These are phyloP conservation scores for Passiflora organensis DNA, from an alignment of 345 rosid species.

Conservation along the genomic window DNA sequence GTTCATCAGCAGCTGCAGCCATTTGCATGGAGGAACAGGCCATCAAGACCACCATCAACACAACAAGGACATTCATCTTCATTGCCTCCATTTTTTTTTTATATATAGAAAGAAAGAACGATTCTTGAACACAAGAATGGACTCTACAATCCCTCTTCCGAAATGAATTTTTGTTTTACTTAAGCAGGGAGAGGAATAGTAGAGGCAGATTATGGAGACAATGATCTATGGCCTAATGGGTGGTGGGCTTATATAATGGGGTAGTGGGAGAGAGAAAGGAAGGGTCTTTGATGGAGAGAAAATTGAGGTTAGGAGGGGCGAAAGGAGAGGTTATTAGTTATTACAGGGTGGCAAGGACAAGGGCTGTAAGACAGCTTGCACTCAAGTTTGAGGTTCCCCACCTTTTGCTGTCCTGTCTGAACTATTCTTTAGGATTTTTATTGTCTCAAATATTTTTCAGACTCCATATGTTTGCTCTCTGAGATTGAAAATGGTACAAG, in stretches of 20 bases:
- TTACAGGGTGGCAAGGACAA: slow-evolving; percentile 16
- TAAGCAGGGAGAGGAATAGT: not conserved
- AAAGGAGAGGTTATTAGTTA: not conserved
- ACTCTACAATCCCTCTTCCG: slow-evolving; percentile 2
- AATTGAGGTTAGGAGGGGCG: not conserved
- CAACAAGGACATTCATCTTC: slow-evolving; percentile 27
- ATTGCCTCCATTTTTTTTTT: slow-evolving; percentile 23
- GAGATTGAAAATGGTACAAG: no score
- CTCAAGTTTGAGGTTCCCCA: slow-evolving; percentile 1
- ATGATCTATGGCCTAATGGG: not conserved
- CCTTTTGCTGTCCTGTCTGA: slow-evolving; percentile 1
- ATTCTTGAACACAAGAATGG: not conserved
- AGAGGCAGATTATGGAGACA: not conserved
- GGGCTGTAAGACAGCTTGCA: slow-evolving; percentile 16
- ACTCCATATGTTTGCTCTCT: no score
- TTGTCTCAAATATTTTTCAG: no score
- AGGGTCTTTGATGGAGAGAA: not conserved
- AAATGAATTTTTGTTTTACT: not conserved
- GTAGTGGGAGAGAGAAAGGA: not conserved
- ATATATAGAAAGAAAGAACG: not conserved
- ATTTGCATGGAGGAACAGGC: slow-evolving; percentile 22
- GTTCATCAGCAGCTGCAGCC: slow-evolving; percentile 35
- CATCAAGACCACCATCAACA: slow-evolving; percentile 27
- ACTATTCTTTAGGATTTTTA: no score
- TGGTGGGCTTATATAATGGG: not conserved